phyloP scores from a whole-genome alignment of 73 alveolate genomes.

The Paramecium bursaria region DNA sequence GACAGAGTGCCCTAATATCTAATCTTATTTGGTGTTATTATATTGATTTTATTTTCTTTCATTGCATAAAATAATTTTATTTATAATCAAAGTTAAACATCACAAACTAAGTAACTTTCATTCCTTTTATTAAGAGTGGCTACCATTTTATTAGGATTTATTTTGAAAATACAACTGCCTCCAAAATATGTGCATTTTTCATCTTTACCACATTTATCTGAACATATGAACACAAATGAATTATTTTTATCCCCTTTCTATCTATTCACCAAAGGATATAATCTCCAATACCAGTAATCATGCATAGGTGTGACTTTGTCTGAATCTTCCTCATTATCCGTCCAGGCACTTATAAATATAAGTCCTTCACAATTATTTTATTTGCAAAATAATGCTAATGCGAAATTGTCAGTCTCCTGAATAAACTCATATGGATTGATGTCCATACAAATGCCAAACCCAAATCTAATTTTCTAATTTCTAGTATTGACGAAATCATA shows the following conservation, averaged over 20 bases:
- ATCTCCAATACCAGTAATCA: constrained; percentile 80
- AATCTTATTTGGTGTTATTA: neutral
- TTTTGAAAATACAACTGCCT: constrained; percentile 71
- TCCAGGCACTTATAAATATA: constrained; percentile 80
- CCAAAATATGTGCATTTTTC: constrained; percentile 77
- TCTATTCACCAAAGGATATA: constrained; percentile 70
- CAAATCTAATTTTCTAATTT: constrained; percentile 79
- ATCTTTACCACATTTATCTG: constrained; percentile 79
- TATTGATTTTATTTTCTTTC: no score
- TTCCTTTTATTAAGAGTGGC: constrained; percentile 52
- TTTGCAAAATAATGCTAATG: constrained; percentile 80
- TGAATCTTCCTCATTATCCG: constrained; percentile 73
- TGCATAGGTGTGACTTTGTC: constrained; percentile 61
- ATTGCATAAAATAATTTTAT: neutral
- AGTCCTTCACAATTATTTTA: constrained; percentile 78
- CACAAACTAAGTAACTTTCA: constrained; percentile 57
- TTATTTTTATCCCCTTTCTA: constrained; percentile 29
- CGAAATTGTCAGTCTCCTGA: constrained; percentile 77
- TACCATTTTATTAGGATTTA: constrained; percentile 70
- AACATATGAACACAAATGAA: constrained; percentile 49
- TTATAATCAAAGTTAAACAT: constrained; percentile 15
- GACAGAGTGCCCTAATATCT: no score
- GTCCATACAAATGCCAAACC: constrained; percentile 96
- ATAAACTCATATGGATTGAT: constrained; percentile 84
- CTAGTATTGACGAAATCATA: constrained; percentile 75